Conservation (phyloP, 192 early-diverging fungal species). For the Coemansia sp. region DNA sequence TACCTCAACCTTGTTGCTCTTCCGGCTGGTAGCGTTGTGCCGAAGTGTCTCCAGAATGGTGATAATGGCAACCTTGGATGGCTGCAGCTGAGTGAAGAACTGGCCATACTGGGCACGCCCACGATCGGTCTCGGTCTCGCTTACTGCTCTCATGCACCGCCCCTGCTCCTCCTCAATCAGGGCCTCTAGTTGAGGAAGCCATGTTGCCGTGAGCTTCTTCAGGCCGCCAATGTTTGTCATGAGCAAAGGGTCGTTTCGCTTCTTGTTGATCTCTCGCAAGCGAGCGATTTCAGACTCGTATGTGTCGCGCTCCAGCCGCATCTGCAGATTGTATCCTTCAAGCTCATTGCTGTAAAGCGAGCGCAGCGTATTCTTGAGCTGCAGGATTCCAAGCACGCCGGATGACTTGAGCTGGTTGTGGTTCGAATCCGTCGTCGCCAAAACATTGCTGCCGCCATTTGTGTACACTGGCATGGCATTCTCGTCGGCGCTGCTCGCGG, state of each 20-base stretch:
- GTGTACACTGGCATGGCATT: too few relatives aligned
- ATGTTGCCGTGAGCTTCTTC: conserved; percentile 61
- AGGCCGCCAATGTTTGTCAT: conserved; percentile 53
- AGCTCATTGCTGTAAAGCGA: conserved; percentile 55
- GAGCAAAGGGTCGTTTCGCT: conserved; percentile 57
- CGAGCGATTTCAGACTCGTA: conserved; percentile 71
- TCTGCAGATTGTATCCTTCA: conserved; percentile 67
- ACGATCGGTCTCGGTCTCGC: conserved; percentile 10
- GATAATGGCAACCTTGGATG: conserved; percentile 76
- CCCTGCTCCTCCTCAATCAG: conserved; percentile 68
- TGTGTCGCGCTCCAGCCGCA: conserved; percentile 77
- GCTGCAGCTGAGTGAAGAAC: conserved; percentile 40
- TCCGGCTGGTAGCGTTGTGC: conserved; percentile 48
- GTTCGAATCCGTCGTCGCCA: conserved; percentile 5
- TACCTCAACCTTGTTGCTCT: conserved; percentile 12
- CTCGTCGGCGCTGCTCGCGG: background rate
- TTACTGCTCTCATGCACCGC: conserved; percentile 27
- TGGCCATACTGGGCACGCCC: conserved; percentile 25
- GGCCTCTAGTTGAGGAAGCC: conserved; percentile 69
- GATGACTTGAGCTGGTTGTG: conserved; percentile 39
- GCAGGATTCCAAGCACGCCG: conserved; percentile 67
- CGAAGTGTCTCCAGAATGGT: conserved; percentile 80
- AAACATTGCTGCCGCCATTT: too few relatives aligned
- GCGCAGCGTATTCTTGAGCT: conserved; percentile 68
- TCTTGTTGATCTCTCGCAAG: conserved; percentile 54